Evolutionary conservation across 805 yeast genomes (phyloP), one percentile per base, ranked within the genome.

Genomic region (Saccharomycopsis microspora): DNA sequence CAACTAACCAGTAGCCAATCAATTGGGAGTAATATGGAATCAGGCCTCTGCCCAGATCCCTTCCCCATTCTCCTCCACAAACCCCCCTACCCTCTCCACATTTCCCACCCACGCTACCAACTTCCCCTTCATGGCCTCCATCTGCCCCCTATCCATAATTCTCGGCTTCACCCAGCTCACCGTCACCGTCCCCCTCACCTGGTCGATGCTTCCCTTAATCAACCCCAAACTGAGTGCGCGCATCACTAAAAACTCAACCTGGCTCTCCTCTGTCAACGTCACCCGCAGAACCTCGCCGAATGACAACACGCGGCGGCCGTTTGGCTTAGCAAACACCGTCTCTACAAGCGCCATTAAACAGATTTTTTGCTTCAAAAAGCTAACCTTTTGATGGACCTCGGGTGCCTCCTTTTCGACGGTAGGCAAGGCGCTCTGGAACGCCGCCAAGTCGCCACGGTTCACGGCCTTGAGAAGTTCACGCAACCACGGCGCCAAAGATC

Each of bases 141-240:
- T 83, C 70, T 93, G 98, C 41, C 76, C 76, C 54, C 70, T 71
- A 59, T 86, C 86, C 74, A 93, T 82, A 47, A 88, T 85, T 59
- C 97, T 75, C 50, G 98, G 97, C 70, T 93, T 97, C 53, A 90
- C 82, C 98, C 98, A 93, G 31, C 84, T 79, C 43, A 93, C 80
- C 34, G 82, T 79, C 48, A 93, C 84, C 9, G 82, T 68, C 62
- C 82, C 77, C 44, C 77, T 76, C 40, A 88, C 85, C 67, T 93
- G 95, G 62, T 93, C 95, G 57, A 93, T 90, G 45, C 76, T 72
- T n/a, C 98, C 98, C 63, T 79, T 78, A 59, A 93, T 74, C 55
- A 93, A 72, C 11, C 85, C 85, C 49, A 93, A 69, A 54, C 93
- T 79, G 54, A 93, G 77, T 38, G 96, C 89, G 67, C 86, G 86